These are phyloP conservation scores for Wallacemonas rigidus DNA, from an alignment of 208 protist species.

Conservation along the genomic window DNA sequence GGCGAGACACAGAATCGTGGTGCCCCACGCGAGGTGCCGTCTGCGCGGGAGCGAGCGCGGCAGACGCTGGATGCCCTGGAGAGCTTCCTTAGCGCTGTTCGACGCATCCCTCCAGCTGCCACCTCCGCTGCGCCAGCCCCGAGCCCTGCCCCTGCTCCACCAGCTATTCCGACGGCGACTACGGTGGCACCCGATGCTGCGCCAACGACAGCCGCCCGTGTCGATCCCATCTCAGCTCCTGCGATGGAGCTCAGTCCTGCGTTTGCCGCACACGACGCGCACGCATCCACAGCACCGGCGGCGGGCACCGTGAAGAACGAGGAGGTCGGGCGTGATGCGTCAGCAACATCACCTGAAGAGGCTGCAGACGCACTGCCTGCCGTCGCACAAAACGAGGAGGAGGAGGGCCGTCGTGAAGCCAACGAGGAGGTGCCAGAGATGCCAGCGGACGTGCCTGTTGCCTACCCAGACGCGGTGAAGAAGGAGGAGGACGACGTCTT, in stretches of 20 bases:
- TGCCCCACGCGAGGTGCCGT: background rate
- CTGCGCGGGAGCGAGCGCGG: background rate
- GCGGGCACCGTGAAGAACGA: background rate
- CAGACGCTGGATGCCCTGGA: constrained; percentile 5
- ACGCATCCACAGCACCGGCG: constrained; percentile 2
- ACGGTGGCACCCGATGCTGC: too few relatives aligned
- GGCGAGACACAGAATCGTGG: too few relatives aligned
- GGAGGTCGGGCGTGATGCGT: background rate
- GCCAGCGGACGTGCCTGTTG: background rate
- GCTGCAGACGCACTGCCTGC: background rate
- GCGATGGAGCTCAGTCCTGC: constrained; percentile 22
- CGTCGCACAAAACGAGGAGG: background rate
- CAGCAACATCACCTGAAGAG: background rate
- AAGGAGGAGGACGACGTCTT: constrained; percentile 14
- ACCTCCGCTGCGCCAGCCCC: background rate
- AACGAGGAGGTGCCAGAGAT: background rate
- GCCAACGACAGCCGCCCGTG: too few relatives aligned
- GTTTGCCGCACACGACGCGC: background rate
- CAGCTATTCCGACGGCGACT: background rate
- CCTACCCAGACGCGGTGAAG: background rate
- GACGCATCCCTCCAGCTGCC: constrained; percentile 3
- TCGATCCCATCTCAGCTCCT: constrained; percentile 2
- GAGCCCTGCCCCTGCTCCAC: constrained; percentile 1
- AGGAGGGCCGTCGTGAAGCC: background rate
- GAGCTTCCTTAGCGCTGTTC: constrained; percentile 2